Base-by-base conservation (phyloP, 768 basidiomycete genomes). In the Leccinum broughii region DNA sequence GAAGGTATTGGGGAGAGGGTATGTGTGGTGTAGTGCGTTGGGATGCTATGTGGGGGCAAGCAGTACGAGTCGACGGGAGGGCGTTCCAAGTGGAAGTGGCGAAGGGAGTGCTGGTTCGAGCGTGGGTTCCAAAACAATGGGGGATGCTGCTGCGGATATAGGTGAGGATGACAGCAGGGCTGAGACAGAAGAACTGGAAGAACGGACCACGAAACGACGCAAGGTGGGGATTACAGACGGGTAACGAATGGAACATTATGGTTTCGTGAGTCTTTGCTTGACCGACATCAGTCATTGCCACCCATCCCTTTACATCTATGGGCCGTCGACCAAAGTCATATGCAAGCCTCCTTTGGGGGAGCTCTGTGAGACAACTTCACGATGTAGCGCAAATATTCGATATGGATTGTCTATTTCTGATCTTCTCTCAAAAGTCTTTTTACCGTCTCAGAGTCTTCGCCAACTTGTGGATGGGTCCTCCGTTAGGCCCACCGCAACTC, bases 1-100 rank as follows among this genome's bases (percentile, higher is more conserved):
- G 30, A 77, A 75, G 35, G 62, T 94, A 4, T 69, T 93, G 41
- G 74, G 75, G 4, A 87, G 93, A 64, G 84, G 87, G 52, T 93
- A 85, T 70, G 77, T 84, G 6, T 97, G 92, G 91, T 76, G 69
- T 54, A 66, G 74, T 34, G 56, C 66, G 4, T 60, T 82, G 51
- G 80, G 78, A 9, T 81, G 81, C 57, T 82, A 82, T 63, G 65
- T 79, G 20, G 69, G 72, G 2, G 55, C 8, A 37, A 41, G 20
- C 7, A 53, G 55, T 41, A 1, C 17, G 15, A 58, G 28, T 52
- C 46, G 8, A 20, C 20, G 5, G 48, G 53, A 44, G 11, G 44
- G 6, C 6, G 52, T 1, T 20, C 14, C 4, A 26, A 39, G 54
- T 28, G 41, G 28, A 24, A 35, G 51, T 13, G 30, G 22, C 13